Base-by-base conservation (phyloP, 208 protist genomes). In the Crithidia thermophila region DNA sequence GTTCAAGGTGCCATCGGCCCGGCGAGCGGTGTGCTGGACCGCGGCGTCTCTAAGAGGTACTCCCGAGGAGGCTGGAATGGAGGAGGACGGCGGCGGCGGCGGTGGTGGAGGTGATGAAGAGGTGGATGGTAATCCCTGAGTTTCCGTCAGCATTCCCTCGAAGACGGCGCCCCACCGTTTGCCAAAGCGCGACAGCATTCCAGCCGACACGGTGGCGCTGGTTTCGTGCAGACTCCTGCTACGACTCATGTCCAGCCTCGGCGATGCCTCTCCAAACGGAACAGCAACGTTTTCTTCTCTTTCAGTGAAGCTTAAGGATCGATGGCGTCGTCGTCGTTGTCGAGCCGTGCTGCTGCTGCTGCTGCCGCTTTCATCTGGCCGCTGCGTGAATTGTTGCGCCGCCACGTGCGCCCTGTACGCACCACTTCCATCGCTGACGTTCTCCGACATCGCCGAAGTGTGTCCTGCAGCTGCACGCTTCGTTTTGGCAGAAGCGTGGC, bases 81-180 rank as follows among this genome's bases (percentile, higher is more conserved):
- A 2, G 45, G 34, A 18, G 2, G 7, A 34, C 6, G 52, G 43
- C 30, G n/a, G 25, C 23, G 20, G 37, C 14, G 45, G 43, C 18
- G 37, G 36, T 18, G 16, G 40, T 8, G 1, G 58, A 34, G 27
- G 58, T n/a, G 31, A 5, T 20, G 5, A 18, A 16, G 30, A n/a
- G 8, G 16, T n/a, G 39, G 39, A 16, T n/a, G 39, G 39, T 43
- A 16, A 16, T n/a, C 10, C 46, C 28, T 25, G 50, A 56, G 52
- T 33, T 23, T 43, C 51, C 21, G 55, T 63, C 43, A 89, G 52
- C 46, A 92, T 76, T 0, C 72, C 67, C 27, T 78, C 61, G 55
- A 85, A 89, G 21, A 85, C 76, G 25, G 67, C 67, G 33, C 73
- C 80, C 86, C 86, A 92, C 23, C 77, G 51, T 31, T 62, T 69